Evolutionary conservation across 2,329 filamentous ascomycete species (phyloP), one percentile per base, ranked within the genome.

Genomic region (Diaporthe sp.): DNA sequence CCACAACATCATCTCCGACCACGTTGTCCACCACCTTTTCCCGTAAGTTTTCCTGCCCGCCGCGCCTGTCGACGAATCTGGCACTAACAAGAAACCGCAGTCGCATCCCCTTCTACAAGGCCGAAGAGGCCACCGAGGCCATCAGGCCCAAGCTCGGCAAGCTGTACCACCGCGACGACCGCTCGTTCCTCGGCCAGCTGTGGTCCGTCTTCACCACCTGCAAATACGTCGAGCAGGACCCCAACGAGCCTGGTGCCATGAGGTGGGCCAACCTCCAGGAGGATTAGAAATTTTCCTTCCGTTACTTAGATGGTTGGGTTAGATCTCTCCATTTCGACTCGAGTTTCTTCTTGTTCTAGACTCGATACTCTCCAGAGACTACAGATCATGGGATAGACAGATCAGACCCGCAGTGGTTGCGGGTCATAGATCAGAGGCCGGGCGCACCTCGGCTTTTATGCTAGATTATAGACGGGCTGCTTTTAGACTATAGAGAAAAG

Each of bases 1-100:
- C 86, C 91, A 93, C 83, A 88, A 90, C 77, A 93, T 93, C 81
- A 91, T 92, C 60, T 90, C 91, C 78, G 89, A 88, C 71, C 91
- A 93, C 80, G 91, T 93, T 25, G 86, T 92, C 34, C 91, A 92
- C 82, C 91, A 93, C 79, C 83, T 90, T 15, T 90, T 92, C 82
- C 88, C 90, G 84, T 89, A 84, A 78, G 85, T 81, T 63, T 31
- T 2, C 15, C 57, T 22, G 12, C n/a, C 31, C 51, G n/a, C 71
- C 25, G 20, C 47, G 22, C 20, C 2, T 22, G 3, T 3, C 34
- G 42, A 39, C 39, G 60, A 70, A 70, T 25, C 2, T 2, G 13
- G 28, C 44, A 4, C 34, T 76, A 71, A 75, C 79, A 73, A 55
- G 37, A 68, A 47, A 58, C 9, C n/a, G 17, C 72, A 86, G 85